Evolutionary conservation across 768 basidiomycete genomes (phyloP).

Genomic region (Agrocybe pediades): DNA sequence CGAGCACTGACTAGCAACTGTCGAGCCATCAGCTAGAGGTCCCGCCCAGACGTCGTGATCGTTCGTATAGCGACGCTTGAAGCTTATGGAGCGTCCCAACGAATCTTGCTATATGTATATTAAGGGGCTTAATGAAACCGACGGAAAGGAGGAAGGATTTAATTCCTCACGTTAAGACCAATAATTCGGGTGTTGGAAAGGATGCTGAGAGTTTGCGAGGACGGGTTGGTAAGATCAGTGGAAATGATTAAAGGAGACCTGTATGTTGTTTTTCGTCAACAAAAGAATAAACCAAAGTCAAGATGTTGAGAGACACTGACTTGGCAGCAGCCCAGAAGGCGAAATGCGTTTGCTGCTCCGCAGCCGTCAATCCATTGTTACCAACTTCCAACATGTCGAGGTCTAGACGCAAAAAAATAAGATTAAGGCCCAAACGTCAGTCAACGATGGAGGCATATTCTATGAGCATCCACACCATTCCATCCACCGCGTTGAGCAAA

Average conservation of each 20-base stretch:
- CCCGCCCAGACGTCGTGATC: conserved; percentile 53
- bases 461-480: conserved; percentile 33
- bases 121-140: background rate
- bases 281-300: background rate
- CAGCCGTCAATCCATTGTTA: conserved; percentile 41
- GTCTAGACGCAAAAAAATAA: conserved; percentile 28
- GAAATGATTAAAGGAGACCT: conserved; percentile 47
- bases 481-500: conserved; percentile 48
- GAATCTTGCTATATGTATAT: conserved; percentile 40
- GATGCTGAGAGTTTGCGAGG: conserved; percentile 35
- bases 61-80: conserved; percentile 49
- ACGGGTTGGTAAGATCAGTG: conserved; percentile 39
- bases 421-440: too few species aligned
- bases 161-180: conserved; percentile 44
- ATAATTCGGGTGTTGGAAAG: conserved; percentile 44
- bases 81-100: conserved; percentile 43
- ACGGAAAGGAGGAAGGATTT: background rate
- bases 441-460: too few species aligned
- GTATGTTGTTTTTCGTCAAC: background rate
- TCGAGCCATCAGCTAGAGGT: conserved; percentile 48
- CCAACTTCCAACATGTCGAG: conserved; percentile 58
- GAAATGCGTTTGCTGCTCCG: conserved; percentile 49
- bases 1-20: conserved; percentile 37
- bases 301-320: conserved; percentile 20
- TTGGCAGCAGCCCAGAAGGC: conserved; percentile 57